phyloP scores from a whole-genome alignment of 179 eudicot genomes.

The Heliamphora pulchella region DNA sequence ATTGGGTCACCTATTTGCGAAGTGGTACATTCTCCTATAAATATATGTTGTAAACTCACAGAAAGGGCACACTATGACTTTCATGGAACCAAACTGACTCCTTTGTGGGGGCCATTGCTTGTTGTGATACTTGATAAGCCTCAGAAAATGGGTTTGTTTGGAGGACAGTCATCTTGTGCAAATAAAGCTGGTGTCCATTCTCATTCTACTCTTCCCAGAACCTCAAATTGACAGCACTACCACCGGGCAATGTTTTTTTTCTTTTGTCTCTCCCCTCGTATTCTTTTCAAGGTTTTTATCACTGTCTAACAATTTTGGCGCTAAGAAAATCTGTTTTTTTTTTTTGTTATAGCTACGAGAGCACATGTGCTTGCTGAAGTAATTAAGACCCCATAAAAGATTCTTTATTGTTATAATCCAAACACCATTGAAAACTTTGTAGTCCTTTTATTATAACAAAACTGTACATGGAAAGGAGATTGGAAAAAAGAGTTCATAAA shows the following conservation, averaged over 20 bases:
- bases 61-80: too few species aligned
- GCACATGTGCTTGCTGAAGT: neutral
- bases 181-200: neutral
- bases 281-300: neutral
- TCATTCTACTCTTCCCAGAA: neutral
- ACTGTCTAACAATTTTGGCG: neutral
- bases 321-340: neutral
- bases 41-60: neutral
- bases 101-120: neutral
- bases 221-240: neutral
- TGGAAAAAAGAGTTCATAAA: neutral
- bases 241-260: neutral
- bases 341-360: neutral
- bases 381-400: neutral
- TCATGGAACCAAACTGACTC: too few species aligned
- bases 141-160: neutral
- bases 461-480: neutral
- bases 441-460: neutral
- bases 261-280: neutral
- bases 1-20: neutral
- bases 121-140: neutral
- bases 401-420: neutral
- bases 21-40: neutral
- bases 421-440: neutral
- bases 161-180: neutral